These are phyloP conservation scores for Sordariomycetes sp. DNA, from an alignment of 2,329 filamentous ascomycete genomes.

Conservation along the genomic window DNA sequence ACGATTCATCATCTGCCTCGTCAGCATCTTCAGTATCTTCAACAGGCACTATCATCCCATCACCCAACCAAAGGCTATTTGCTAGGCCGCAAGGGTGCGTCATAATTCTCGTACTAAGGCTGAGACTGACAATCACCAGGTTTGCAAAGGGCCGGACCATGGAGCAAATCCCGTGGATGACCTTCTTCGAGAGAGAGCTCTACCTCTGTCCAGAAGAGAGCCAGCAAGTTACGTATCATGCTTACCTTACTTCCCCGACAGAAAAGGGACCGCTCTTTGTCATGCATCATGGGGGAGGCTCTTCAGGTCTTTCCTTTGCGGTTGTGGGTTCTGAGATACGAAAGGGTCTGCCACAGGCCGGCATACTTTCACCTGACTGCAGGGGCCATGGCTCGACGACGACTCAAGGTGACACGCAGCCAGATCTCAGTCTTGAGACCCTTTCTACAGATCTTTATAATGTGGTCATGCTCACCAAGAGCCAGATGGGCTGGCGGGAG, in stretches of 20 bases:
- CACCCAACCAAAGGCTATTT: slow-evolving; percentile 63
- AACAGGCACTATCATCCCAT: slow-evolving; percentile 82
- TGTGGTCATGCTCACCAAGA: slow-evolving; percentile 59
- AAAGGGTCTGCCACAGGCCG: slow-evolving; percentile 67
- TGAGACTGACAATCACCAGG: slow-evolving; percentile 23
- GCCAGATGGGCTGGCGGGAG: slow-evolving; percentile 60
- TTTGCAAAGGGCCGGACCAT: slow-evolving; percentile 42
- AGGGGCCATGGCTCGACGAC: slow-evolving; percentile 73
- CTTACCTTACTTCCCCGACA: slow-evolving; percentile 75
- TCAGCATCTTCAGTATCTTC: slow-evolving; percentile 94
- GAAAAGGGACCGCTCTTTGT: slow-evolving; percentile 76
- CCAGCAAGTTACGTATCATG: slow-evolving; percentile 60
- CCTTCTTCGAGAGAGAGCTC: slow-evolving; percentile 84
- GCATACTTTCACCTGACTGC: slow-evolving; percentile 77
- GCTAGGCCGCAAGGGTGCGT: slow-evolving; percentile 56
- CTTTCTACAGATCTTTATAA: slow-evolving; percentile 64
- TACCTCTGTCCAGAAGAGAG: slow-evolving; percentile 48
- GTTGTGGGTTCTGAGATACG: slow-evolving; percentile 69
- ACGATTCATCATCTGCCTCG: slow-evolving; percentile 57
- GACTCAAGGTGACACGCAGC: slow-evolving; percentile 25
- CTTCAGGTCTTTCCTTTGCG: slow-evolving; percentile 87
- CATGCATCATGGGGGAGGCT: slow-evolving; percentile 90
- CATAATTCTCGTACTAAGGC: neutral
- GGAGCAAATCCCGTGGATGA: slow-evolving; percentile 72
- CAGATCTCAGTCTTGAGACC: slow-evolving; percentile 64